Percentiles rank a stretch among this genome's conserved stretches.
Evolutionary conservation across 2,329 filamentous ascomycete genomes (phyloP).

Genomic region (Diaporthe australafricana): DNA sequence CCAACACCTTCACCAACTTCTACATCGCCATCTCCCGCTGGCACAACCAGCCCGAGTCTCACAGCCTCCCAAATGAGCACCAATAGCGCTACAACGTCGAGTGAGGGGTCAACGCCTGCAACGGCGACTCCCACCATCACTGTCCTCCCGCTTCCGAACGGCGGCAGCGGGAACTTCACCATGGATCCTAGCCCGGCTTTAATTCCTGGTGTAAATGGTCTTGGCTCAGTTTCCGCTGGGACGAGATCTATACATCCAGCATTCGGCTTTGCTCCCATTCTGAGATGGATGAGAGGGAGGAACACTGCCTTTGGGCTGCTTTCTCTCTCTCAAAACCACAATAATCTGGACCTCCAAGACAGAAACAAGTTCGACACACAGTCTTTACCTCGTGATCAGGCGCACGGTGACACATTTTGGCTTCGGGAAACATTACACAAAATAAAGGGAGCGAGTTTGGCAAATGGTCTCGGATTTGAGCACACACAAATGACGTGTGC

Average conservation of each 20-base stretch:
- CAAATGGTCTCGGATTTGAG: neutral
- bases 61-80: slow-evolving; percentile 28
- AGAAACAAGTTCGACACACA: slow-evolving; percentile 20
- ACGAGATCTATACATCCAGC: neutral
- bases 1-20: slow-evolving; percentile 10
- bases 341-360: neutral
- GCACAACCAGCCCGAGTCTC: slow-evolving; percentile 6
- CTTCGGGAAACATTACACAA: neutral
- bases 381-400: slow-evolving; percentile 11
- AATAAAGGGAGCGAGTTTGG: neutral
- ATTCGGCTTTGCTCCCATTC: slow-evolving; percentile 22
- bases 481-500: neutral
- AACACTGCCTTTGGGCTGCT: neutral
- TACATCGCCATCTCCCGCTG: slow-evolving; percentile 11
- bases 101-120: slow-evolving; percentile 34
- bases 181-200: neutral
- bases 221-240: slow-evolving; percentile 24
- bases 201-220: slow-evolving; percentile 24
- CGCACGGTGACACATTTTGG: neutral
- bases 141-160: slow-evolving; percentile 22
- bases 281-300: slow-evolving; percentile 5
- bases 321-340: neutral
- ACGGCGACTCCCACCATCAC: slow-evolving; percentile 28
- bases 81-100: slow-evolving; percentile 31
- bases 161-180: slow-evolving; percentile 23